Conservation (phyloP, 2,329 filamentous ascomycete species). For the Ambrosiella beaveri region DNA sequence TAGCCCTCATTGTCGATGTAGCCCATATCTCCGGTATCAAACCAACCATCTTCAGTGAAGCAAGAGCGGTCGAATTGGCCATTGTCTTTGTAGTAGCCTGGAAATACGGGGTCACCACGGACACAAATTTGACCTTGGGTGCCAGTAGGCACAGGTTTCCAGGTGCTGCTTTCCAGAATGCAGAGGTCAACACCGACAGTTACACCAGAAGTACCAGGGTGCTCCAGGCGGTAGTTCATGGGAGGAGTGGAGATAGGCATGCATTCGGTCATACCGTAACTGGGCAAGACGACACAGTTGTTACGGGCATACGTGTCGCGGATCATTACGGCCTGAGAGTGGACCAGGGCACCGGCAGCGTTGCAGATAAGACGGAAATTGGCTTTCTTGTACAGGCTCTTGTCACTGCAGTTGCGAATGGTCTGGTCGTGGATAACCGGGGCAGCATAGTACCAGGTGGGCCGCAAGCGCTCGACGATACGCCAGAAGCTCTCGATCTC, state of each 20-base stretch:
- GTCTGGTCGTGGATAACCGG: conserved; percentile 40
- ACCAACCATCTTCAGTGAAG: conserved; percentile 33
- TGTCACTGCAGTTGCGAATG: conserved; percentile 26
- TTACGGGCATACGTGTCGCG: conserved; percentile 26
- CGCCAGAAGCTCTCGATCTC: conserved; percentile 40
- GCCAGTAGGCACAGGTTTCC: conserved; percentile 14
- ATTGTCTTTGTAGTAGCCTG: conserved; percentile 30
- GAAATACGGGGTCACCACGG: conserved; percentile 32
- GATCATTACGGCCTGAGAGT: conserved; percentile 31
- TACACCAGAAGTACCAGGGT: conserved; percentile 35
- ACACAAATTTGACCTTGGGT: conserved; percentile 31
- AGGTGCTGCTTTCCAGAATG: conserved; percentile 28
- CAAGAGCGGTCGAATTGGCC: conserved; percentile 26
- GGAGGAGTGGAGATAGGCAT: conserved; percentile 41
- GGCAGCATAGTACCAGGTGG: conserved; percentile 42
- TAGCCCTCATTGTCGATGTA: conserved; percentile 33
- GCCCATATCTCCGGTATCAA: conserved; percentile 37
- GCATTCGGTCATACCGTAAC: conserved; percentile 43
- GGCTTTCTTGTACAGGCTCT: conserved; percentile 24
- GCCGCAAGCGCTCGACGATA: conserved; percentile 27
- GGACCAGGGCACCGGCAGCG: conserved; percentile 35
- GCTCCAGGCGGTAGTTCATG: conserved; percentile 32
- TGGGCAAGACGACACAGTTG: conserved; percentile 33
- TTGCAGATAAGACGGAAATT: conserved; percentile 37
- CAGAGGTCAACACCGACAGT: conserved; percentile 33